These are phyloP conservation scores for Mycena latifolia DNA, from an alignment of 768 basidiomycete genomes.

Conservation along the genomic window DNA sequence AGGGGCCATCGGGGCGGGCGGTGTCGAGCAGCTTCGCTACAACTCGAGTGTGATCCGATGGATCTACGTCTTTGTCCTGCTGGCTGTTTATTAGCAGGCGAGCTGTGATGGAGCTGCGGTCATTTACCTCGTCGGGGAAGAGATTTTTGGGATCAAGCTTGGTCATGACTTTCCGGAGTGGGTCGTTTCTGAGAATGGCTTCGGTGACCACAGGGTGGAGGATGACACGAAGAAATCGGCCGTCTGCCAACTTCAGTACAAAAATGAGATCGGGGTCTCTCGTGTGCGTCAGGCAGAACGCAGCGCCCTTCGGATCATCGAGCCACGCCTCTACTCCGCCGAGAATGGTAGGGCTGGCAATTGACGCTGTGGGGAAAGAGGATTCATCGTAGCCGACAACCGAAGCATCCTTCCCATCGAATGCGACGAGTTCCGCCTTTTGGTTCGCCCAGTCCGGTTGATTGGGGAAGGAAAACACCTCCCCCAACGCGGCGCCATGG, in stretches of 20 bases:
- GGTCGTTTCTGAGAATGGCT: neutral
- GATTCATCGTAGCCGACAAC: too few species aligned
- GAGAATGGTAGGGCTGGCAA: neutral
- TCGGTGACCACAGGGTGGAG: neutral
- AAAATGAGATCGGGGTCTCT: conserved; percentile 17
- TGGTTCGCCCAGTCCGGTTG: too few species aligned
- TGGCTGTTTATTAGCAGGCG: neutral
- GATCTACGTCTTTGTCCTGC: neutral
- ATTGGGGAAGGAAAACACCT: too few species aligned
- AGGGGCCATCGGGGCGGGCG: conserved; percentile 2
- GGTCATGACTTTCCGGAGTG: neutral
- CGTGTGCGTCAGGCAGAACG: conserved; percentile 5
- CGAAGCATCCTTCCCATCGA: too few species aligned
- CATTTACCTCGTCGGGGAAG: neutral
- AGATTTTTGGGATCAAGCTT: neutral
- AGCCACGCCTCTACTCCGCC: neutral
- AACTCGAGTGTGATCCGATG: neutral
- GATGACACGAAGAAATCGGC: conserved; percentile 11
- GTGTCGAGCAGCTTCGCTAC: conserved; percentile 8
- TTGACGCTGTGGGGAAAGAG: too few species aligned
- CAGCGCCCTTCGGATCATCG: neutral
- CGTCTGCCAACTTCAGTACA: conserved; percentile 9
- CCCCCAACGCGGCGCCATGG: neutral
- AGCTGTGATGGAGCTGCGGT: neutral
- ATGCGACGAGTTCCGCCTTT: too few species aligned